Conservation (phyloP, 805 yeast genomes). For the Nematodospora valgi region DNA sequence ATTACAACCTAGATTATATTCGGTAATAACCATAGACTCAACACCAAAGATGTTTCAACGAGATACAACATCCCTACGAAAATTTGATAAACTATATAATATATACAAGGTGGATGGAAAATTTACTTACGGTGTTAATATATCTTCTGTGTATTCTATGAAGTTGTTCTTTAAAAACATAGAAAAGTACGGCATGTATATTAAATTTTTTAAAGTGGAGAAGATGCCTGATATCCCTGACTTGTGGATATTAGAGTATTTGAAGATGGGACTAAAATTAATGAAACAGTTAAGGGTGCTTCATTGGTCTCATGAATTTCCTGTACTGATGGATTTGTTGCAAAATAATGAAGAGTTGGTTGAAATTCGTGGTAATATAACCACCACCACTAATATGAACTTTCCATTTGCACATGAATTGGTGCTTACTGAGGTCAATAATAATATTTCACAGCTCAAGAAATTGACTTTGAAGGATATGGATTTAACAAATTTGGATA, state of each 20-base stretch:
- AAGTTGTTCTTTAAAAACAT: slow-evolving; percentile 18
- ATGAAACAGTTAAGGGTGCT: slow-evolving; percentile 8
- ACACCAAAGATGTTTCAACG: slow-evolving; percentile 5
- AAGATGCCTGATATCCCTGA: slow-evolving; percentile 25
- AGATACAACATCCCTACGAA: background rate
- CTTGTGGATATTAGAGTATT: slow-evolving; percentile 13
- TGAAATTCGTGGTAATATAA: slow-evolving; percentile 2
- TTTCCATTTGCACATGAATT: background rate
- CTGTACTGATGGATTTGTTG: background rate
- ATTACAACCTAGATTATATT: slow-evolving; percentile 10
- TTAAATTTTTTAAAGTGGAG: slow-evolving; percentile 11
- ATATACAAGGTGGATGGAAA: background rate
- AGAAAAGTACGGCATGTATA: slow-evolving; percentile 8
- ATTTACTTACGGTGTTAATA: slow-evolving; percentile 3
- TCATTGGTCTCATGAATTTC: slow-evolving; percentile 3
- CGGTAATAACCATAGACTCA: slow-evolving; percentile 9
- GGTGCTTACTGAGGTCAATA: background rate
- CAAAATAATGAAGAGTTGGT: background rate
- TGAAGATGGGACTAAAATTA: slow-evolving; percentile 14
- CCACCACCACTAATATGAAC: background rate
- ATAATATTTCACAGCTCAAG: background rate
- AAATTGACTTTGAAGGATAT: slow-evolving; percentile 2
- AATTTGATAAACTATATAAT: slow-evolving; percentile 1
- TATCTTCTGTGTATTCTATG: slow-evolving; percentile 16
- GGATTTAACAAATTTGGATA: slow-evolving; percentile 1